phyloP scores from a whole-genome alignment of 306 rosid species.

The Mimosa pudica region DNA sequence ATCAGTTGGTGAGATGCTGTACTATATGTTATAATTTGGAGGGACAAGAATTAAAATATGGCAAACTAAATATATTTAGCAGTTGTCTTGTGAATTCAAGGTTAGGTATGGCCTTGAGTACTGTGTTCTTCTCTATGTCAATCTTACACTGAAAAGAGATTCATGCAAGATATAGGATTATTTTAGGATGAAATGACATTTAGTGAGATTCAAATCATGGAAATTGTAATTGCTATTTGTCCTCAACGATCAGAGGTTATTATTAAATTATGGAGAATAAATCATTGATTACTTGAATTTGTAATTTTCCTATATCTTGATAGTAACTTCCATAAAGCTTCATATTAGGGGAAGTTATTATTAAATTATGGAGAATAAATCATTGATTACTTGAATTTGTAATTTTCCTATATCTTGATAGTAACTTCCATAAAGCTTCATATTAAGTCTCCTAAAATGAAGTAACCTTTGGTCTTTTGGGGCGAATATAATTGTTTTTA shows the following conservation, averaged over 20 bases:
- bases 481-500: neutral
- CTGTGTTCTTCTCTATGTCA: neutral
- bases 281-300: neutral
- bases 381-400: neutral
- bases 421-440: neutral
- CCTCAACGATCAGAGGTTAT: neutral
- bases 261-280: too few relatives aligned
- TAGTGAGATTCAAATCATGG: neutral
- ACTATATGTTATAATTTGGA: slow-evolving; percentile 5
- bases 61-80: neutral
- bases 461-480: neutral
- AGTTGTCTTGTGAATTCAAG: neutral
- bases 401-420: neutral
- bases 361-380: neutral
- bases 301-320: neutral
- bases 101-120: neutral
- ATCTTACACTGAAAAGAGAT: neutral
- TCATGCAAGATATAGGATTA: neutral
- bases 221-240: neutral
- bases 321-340: neutral
- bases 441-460: neutral
- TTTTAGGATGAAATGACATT: neutral
- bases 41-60: neutral
- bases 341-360: neutral
- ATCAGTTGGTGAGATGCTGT: slow-evolving; percentile 5